These are phyloP conservation scores for Calonectria montana DNA, from an alignment of 2,329 filamentous ascomycete species.

Conservation along the genomic window DNA sequence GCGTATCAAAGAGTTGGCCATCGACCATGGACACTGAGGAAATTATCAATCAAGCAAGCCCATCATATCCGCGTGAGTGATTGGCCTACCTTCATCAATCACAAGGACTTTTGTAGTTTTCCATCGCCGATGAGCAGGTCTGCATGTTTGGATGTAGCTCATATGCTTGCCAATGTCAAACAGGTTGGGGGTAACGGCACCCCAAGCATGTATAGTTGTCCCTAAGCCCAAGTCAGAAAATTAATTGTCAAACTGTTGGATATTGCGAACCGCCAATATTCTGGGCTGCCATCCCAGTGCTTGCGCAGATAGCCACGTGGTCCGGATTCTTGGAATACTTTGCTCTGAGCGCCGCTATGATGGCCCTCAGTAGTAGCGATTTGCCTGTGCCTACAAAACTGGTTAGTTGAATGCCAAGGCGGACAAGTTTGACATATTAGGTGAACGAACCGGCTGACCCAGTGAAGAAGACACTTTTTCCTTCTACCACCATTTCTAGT, in stretches of 20 bases:
- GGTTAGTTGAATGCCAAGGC: not conserved
- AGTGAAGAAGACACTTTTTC: not conserved
- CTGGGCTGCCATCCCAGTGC: not conserved
- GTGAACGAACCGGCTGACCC: not conserved
- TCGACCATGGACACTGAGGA: not conserved
- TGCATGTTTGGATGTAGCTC: not conserved
- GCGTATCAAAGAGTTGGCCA: not conserved
- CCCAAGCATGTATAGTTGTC: conserved; percentile 1
- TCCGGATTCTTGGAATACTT: not conserved
- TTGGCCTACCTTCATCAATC: not conserved
- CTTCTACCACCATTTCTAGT: not conserved
- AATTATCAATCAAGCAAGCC: not conserved
- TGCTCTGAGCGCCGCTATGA: not conserved
- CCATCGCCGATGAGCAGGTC: not conserved
- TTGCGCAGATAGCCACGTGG: not conserved
- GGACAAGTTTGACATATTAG: too few species aligned
- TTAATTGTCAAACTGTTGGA: too few species aligned
- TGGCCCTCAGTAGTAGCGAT: not conserved
- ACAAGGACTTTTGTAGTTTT: not conserved
- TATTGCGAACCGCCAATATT: not conserved
- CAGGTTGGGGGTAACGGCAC: not conserved
- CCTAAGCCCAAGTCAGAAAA: not conserved
- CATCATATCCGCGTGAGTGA: too few species aligned
- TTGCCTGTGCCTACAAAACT: not conserved
- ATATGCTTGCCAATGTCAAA: conserved; percentile 1